Evolutionary conservation across 148 eudicot species (phyloP).

Genomic region (Chenopodium album): DNA sequence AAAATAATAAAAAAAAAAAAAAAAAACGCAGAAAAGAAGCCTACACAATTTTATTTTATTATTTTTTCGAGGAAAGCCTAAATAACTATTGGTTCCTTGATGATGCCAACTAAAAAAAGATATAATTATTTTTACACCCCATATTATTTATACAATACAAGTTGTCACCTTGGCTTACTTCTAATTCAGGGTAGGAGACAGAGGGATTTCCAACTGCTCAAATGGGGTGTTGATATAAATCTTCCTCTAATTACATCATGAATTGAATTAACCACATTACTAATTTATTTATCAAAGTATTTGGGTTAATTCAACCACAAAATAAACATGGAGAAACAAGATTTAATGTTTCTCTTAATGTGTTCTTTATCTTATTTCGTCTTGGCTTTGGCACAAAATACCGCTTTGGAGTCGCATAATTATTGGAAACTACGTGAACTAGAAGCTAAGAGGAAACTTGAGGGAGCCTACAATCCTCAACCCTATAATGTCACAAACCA

Average conservation of each 20-base stretch:
- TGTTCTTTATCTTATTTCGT: conserved; percentile 2
- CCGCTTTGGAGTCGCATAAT: conserved; percentile 23
- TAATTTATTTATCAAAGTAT: neutral
- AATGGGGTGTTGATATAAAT: conserved; percentile 4
- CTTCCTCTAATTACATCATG: too few relatives aligned
- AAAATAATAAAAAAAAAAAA: too few relatives aligned
- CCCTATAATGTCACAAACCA: conserved; percentile 41
- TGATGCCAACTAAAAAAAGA: neutral
- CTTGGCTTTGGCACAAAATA: conserved; percentile 16
- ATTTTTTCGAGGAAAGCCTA: too few relatives aligned
- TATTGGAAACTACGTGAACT: conserved; percentile 43
- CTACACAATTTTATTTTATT: too few relatives aligned
- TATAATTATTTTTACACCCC: conserved; percentile 1
- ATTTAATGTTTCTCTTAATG: conserved; percentile 9
- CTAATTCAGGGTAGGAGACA: neutral
- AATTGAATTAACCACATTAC: conserved; percentile 22
- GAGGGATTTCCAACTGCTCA: neutral
- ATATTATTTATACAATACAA: neutral
- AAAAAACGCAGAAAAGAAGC: too few relatives aligned
- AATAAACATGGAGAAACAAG: conserved; percentile 25
- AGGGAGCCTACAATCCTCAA: conserved; percentile 39
- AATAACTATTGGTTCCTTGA: neutral
- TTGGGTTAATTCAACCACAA: conserved; percentile 18
- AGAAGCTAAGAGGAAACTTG: conserved; percentile 34
- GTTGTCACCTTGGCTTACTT: neutral